Conservation (phyloP, 306 rosid species). For the Datisca glomerata region DNA sequence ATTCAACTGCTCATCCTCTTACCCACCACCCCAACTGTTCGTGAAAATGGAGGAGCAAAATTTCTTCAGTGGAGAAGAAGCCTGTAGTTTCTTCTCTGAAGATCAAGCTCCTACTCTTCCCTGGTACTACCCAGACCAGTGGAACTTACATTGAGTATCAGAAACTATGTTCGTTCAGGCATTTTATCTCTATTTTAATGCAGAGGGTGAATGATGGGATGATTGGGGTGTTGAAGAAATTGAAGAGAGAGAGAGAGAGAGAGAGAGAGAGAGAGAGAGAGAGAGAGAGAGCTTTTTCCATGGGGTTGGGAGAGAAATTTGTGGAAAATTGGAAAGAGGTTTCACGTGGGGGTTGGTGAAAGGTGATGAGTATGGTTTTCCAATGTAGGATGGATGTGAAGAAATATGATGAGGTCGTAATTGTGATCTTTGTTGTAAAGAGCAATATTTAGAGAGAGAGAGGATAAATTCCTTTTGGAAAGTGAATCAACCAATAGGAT, state of each 20-base stretch:
- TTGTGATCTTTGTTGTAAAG: no score
- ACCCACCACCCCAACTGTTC: slow-evolving; percentile 34
- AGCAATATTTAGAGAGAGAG: no score
- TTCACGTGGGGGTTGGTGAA: no score
- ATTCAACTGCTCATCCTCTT: slow-evolving; percentile 20
- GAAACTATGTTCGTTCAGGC: no score
- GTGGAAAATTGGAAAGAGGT: no score
- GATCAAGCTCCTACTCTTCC: slow-evolving; percentile 84
- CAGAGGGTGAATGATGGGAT: background rate
- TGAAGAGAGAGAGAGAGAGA: background rate
- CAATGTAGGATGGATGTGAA: no score
- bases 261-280: background rate
- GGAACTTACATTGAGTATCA: background rate
- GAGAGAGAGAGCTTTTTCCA: background rate
- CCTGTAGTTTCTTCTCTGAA: slow-evolving; percentile 76
- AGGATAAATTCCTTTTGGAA: no score
- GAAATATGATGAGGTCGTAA: no score
- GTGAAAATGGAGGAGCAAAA: slow-evolving; percentile 91
- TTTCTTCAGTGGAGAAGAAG: slow-evolving; percentile 71
- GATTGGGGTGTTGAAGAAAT: background rate
- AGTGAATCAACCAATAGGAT: no score
- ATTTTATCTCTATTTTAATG: no score
- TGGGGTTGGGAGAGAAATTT: no score
- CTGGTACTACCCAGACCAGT: slow-evolving; percentile 33
- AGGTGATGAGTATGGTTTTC: no score